Percentiles rank a stretch among this genome's conserved stretches.
phyloP scores from a whole-genome alignment of 2,329 filamentous ascomycete species.

The Coniella vitis region DNA sequence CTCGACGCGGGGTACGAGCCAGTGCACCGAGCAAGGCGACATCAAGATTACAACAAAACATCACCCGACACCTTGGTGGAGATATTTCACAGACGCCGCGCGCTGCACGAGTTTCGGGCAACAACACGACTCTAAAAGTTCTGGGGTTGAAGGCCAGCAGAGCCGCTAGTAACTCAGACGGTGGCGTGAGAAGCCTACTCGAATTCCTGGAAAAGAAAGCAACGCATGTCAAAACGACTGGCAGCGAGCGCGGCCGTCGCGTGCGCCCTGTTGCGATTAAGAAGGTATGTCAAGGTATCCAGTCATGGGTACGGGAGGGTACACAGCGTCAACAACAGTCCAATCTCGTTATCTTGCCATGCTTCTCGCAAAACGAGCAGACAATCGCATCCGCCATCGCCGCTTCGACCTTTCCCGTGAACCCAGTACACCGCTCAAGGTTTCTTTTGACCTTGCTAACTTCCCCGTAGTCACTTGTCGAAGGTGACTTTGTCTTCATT shows the following conservation, averaged over 20 bases:
- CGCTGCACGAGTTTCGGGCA: conserved; percentile 20
- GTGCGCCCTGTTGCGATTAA: conserved; percentile 57
- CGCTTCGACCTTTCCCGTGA: conserved; percentile 30
- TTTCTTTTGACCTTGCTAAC: conserved; percentile 57
- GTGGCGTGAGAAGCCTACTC: conserved; percentile 58
- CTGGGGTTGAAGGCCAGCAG: conserved; percentile 63
- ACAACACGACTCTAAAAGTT: conserved; percentile 40
- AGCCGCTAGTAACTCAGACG: conserved; percentile 57
- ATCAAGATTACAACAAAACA: conserved; percentile 19
- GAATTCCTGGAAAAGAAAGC: conserved; percentile 68
- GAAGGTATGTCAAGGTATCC: conserved; percentile 62
- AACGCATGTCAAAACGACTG: conserved; percentile 10
- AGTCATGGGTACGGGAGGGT: conserved; percentile 36
- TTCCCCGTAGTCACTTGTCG: conserved; percentile 58
- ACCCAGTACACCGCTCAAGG: conserved; percentile 30
- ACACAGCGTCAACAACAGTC: conserved; percentile 32
- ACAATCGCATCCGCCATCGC: conserved; percentile 28
- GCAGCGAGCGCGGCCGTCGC: conserved; percentile 32
- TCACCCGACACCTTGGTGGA: conserved; percentile 25
- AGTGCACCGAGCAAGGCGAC: conserved; percentile 15
- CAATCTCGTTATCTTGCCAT: conserved; percentile 32
- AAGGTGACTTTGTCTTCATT: conserved; percentile 64
- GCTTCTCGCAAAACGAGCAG: conserved; percentile 33
- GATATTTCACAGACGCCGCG: conserved; percentile 22
- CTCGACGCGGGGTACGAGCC: conserved; percentile 13